Percentiles rank a stretch among this genome's conserved stretches.
Conservation (phyloP, 345 rosid genomes). For the Limnanthes douglasii region DNA sequence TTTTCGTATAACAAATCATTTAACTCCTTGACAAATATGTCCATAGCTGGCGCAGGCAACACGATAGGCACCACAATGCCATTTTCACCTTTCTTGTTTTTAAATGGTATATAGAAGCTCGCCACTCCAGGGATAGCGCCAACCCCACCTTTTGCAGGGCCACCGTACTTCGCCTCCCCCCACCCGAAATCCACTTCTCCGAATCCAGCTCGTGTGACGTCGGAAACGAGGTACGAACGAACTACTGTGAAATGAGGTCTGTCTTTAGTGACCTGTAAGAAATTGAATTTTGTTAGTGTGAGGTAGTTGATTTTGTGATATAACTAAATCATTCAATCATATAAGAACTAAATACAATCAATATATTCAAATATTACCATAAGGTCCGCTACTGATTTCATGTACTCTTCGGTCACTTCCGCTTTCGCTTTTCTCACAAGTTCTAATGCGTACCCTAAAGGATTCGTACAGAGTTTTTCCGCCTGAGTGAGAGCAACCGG, state of each 20-base stretch:
- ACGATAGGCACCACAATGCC: constrained; percentile 13
- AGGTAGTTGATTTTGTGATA: too few species aligned
- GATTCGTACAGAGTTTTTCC: constrained; percentile 2
- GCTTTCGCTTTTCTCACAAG: constrained; percentile 16
- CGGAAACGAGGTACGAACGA: constrained; percentile 22
- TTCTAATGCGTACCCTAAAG: constrained; percentile 19
- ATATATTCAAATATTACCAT: too few species aligned
- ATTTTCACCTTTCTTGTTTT: constrained; percentile 17
- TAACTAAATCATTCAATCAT: too few species aligned
- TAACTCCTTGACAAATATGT: constrained; percentile 12
- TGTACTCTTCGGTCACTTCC: constrained; percentile 29
- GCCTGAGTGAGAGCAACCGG: constrained; percentile 17
- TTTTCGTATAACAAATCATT: too few species aligned
- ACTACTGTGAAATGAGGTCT: constrained; percentile 22
- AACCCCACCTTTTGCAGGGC: constrained; percentile 23
- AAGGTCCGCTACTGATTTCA: constrained; percentile 31
- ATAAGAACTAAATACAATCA: too few species aligned
- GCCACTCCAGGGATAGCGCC: constrained; percentile 23
- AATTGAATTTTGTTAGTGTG: too few species aligned
- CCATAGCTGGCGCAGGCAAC: constrained; percentile 18
- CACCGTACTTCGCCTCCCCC: constrained; percentile 36
- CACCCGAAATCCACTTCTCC: constrained; percentile 30
- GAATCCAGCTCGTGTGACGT: constrained; percentile 22
- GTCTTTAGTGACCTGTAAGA: too few species aligned
- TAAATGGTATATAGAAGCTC: constrained; percentile 25